Evolutionary conservation across 768 basidiomycete genomes (phyloP), one percentile per base, ranked within the genome.

Genomic region (Lactifluus echinatus): DNA sequence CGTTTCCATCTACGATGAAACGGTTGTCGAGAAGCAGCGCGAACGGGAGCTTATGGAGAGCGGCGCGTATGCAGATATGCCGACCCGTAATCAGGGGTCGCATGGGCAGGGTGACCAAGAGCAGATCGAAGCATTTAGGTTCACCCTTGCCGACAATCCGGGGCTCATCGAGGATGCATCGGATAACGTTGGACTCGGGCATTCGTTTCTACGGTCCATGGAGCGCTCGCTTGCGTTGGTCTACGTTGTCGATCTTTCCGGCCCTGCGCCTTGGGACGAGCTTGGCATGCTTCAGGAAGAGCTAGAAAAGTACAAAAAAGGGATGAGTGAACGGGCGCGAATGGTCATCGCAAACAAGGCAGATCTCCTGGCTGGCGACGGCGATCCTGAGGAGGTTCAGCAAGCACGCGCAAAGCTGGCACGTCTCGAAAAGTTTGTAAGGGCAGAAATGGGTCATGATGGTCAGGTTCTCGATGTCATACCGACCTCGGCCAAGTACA

Each of bases 121-220:
- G 36, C 66, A 70, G 11, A 53, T 69, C 14, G 94, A 98, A 70
- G 72, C 75, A 4, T 86, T 91, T 69, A 81, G 96, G 10, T 96
- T 98, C 76, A 96, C 93, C 14, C 84, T 99, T 63, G 90, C 93
- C 36, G 96, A 99, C 72, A 98, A 97, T 67, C 96, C 96, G 0
- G 96, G 96, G 8, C 82, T 98, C 44, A 84, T 98, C 55, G 79
- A 82, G 8, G 76, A 79, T 14, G 89, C 93, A 2, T 89, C 91
- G 2, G 83, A 91, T 65, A 89, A 95, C 67, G 83, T 92, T 48
- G 96, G 94, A 3, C 79, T 98, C 2, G 96, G 95, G 0, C 93
- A 97, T 70, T 87, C 89, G 1, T 98, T 98, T 76, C 72, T 99
- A 28, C 83, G 93, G 12, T 86, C 91, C 1, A 90, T 98, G 70